Percentiles rank a stretch among this genome's conserved stretches.
Evolutionary conservation across 495 filamentous ascomycete species (phyloP).

Genomic region (Hypoxylon subgilvum): DNA sequence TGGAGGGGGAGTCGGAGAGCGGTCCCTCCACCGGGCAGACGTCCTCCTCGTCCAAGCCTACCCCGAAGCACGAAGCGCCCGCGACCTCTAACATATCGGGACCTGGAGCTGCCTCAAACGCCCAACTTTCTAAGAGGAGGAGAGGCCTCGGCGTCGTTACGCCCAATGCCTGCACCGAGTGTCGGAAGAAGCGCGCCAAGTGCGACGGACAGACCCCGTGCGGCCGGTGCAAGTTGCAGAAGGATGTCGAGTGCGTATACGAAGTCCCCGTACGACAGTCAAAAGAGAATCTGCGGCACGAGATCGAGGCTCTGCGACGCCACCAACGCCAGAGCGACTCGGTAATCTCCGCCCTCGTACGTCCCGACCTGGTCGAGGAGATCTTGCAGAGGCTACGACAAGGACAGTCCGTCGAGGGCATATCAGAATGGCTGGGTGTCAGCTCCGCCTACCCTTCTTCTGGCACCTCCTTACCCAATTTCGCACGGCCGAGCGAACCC

Average conservation of each 20-base stretch:
- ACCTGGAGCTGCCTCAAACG: conserved; percentile 8
- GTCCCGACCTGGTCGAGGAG: conserved; percentile 53
- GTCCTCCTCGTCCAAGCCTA: conserved; percentile 34
- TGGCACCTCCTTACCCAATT: conserved; percentile 20
- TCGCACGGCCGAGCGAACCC: conserved; percentile 27
- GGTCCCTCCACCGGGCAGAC: conserved; percentile 34
- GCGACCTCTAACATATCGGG: conserved; percentile 20
- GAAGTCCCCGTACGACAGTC: conserved; percentile 60
- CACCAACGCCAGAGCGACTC: conserved; percentile 54
- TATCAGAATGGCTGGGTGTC: conserved; percentile 54
- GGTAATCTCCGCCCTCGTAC: conserved; percentile 53
- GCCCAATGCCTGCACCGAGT: conserved; percentile 63
- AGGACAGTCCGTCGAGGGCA: conserved; percentile 56
- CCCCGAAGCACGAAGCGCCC: conserved; percentile 33
- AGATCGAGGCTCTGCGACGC: conserved; percentile 57
- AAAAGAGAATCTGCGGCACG: conserved; percentile 59
- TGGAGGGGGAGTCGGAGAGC: conserved; percentile 41
- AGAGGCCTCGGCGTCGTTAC: conserved; percentile 61
- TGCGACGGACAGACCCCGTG: conserved; percentile 63
- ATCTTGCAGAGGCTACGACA: conserved; percentile 54
- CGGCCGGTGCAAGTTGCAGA: conserved; percentile 54
- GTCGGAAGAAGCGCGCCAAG: conserved; percentile 64
- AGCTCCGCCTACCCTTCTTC: conserved; percentile 23
- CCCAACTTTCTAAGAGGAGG: conserved; percentile 49
- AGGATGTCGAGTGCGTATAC: conserved; percentile 58